phyloP scores from a whole-genome alignment of 164 flowering plant genomes.

The Chimonanthus praecox region DNA sequence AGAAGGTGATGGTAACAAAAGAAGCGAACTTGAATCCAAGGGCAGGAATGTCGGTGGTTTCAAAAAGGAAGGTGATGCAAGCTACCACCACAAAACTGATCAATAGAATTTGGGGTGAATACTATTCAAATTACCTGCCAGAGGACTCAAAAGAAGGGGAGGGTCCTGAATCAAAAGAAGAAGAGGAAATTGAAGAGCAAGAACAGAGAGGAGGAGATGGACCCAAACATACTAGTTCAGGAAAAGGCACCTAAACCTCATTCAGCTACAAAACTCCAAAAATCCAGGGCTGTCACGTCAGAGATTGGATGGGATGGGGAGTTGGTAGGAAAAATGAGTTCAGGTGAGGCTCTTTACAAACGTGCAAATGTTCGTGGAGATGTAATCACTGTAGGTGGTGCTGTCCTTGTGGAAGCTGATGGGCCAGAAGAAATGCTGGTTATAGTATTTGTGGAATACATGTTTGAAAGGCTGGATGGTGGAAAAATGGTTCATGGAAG shows the following conservation, averaged over 20 bases:
- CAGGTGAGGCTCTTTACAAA: slow-evolving; percentile 51
- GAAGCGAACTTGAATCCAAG: slow-evolving; percentile 67
- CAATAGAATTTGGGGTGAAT: slow-evolving; percentile 86
- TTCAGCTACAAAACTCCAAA: slow-evolving; percentile 23
- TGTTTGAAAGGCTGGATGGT: slow-evolving; percentile 61
- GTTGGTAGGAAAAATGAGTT: slow-evolving; percentile 38
- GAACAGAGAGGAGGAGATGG: slow-evolving; percentile 34
- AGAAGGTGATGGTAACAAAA: slow-evolving; percentile 30
- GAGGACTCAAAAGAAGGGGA: slow-evolving; percentile 44
- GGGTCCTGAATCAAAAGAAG: slow-evolving; percentile 44
- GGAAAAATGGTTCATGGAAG: slow-evolving; percentile 82
- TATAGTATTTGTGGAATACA: slow-evolving; percentile 74
- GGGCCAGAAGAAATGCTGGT: slow-evolving; percentile 35
- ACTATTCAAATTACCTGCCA: slow-evolving; percentile 66
- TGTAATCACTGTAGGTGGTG: slow-evolving; percentile 45
- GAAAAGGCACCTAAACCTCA: slow-evolving; percentile 18
- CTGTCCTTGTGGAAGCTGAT: slow-evolving; percentile 48
- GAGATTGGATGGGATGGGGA: slow-evolving; percentile 66
- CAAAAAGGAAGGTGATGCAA: slow-evolving; percentile 66
- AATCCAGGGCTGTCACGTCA: slow-evolving; percentile 9
- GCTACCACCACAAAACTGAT: slow-evolving; percentile 81
- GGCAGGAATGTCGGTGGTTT: slow-evolving; percentile 44
- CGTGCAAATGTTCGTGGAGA: slow-evolving; percentile 52
- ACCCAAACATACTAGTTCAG: slow-evolving; percentile 10
- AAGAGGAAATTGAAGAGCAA: slow-evolving; percentile 32